phyloP scores from a whole-genome alignment of 2,329 filamentous ascomycete species.

The Scedosporium minutisporum region DNA sequence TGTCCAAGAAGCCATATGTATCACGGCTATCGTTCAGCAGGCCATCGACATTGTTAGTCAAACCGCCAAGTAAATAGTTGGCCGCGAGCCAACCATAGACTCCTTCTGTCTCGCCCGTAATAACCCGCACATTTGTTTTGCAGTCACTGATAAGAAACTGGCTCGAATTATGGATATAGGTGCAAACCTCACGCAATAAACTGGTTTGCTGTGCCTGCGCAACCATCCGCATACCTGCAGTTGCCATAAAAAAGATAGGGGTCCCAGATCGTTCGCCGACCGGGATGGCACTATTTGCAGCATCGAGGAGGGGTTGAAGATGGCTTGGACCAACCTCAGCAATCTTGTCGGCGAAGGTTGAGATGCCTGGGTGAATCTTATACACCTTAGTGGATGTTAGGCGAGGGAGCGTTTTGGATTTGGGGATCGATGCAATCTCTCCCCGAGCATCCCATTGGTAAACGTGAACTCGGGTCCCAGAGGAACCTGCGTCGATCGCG shows the following conservation, averaged over 20 bases:
- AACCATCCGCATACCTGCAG: constrained; percentile 86
- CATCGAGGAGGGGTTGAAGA: constrained; percentile 67
- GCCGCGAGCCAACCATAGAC: constrained; percentile 96
- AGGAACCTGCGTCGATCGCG: constrained; percentile 94
- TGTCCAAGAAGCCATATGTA: constrained; percentile 95
- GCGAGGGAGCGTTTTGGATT: constrained; percentile 51
- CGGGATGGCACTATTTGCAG: constrained; percentile 73
- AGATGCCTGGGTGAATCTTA: constrained; percentile 90
- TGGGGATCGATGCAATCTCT: constrained; percentile 30
- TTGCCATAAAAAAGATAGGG: constrained; percentile 89
- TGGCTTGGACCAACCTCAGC: constrained; percentile 72
- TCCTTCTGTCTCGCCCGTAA: constrained; percentile 89
- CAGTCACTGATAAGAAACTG: constrained; percentile 86
- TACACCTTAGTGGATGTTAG: constrained; percentile 80
- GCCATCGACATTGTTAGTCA: constrained; percentile 67
- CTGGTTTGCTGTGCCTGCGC: constrained; percentile 61
- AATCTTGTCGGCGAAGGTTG: constrained; percentile 73
- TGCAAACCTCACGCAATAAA: constrained; percentile 70
- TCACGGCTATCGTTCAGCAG: constrained; percentile 65
- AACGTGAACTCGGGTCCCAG: constrained; percentile 87
- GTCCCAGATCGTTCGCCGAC: constrained; percentile 68
- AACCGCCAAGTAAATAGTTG: constrained; percentile 88
- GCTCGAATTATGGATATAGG: constrained; percentile 68
- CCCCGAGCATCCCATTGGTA: constrained; percentile 84
- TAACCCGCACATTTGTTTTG: constrained; percentile 80